These are phyloP conservation scores for Syzygium jambos DNA, from an alignment of 345 rosid species.

Conservation along the genomic window DNA sequence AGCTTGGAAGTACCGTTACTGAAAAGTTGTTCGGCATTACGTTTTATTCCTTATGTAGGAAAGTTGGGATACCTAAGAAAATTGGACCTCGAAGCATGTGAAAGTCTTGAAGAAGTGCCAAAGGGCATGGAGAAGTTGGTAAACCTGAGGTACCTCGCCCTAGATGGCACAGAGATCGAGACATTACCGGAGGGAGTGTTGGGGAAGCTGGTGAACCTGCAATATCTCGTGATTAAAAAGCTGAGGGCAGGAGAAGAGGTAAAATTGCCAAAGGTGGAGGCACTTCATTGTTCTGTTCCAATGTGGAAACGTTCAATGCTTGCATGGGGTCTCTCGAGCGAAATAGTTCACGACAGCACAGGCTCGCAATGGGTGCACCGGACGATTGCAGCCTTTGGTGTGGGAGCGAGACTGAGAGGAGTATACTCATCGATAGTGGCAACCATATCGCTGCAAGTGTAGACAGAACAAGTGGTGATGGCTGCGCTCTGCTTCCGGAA, in stretches of 20 bases:
- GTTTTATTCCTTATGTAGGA: slow-evolving; percentile 4
- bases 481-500: rapidly evolving
- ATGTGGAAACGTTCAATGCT: not conserved
- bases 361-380: not conserved
- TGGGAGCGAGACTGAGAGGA: no score
- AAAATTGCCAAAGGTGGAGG: slow-evolving; percentile 3
- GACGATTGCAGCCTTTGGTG: not conserved
- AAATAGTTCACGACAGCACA: no score
- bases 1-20: not conserved
- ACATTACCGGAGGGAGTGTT: not conserved
- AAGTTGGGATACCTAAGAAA: not conserved
- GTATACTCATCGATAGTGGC: not conserved
- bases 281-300: not conserved
- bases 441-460: not conserved
- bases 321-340: not conserved
- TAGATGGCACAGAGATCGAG: not conserved
- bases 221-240: not conserved
- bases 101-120: not conserved
- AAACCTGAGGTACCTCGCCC: slow-evolving; percentile 7
- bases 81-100: slow-evolving; percentile 1
- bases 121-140: slow-evolving; percentile 4
- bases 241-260: slow-evolving; percentile 2
- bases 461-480: not conserved
- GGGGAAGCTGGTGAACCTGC: not conserved
- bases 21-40: rapidly evolving